Evolutionary conservation across 805 yeast genomes (phyloP), one percentile per base, ranked within the genome.

Genomic region (Starmera caribaea): DNA sequence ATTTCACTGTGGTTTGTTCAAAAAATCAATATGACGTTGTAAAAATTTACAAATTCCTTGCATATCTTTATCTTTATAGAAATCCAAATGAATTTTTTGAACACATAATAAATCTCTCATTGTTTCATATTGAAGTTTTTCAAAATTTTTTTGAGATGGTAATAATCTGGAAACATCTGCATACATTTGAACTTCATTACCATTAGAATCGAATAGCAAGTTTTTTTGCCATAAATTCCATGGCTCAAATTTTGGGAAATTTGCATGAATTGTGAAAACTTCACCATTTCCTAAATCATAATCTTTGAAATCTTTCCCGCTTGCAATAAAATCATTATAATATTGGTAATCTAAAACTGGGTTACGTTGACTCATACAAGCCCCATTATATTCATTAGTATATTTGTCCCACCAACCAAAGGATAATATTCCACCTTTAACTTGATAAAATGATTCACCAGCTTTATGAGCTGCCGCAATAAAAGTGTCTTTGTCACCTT

Each of bases 401-500:
- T 37, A 30, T 6, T 45, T 45, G 3, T 43, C 40, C 47, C 63
- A 57, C 45, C 70, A 67, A 9, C 75, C 75, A 37, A 63, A 55
- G 2, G 68, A 56, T 9, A 54, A 52, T 0, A 66, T 62, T 24
- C 55, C 53, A 2, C 59, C 49, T 40, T 59, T 57, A 5, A 71
- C 67, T 55, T 78, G 85, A 55, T 67, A 71, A 55, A 63, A 75
- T 3, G 70, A 64, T 36, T 65, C 59, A 0, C 55, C 46, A 51
- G 70, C 50, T 1, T 62, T 80, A 31, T 67, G 64, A 2, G 84
- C 79, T 1, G 84, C 85, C 1, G 80, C 72, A 16, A 75, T 69
- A 53, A 80, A 79, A 0, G 88, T 79, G 46, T 81, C 88, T 50
- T 81, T 80, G 49, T 81, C 88, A 35, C 88, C 88, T 58, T 81